Conservation (phyloP, 176 grass and related monocot species). For the Juncus effusus region DNA sequence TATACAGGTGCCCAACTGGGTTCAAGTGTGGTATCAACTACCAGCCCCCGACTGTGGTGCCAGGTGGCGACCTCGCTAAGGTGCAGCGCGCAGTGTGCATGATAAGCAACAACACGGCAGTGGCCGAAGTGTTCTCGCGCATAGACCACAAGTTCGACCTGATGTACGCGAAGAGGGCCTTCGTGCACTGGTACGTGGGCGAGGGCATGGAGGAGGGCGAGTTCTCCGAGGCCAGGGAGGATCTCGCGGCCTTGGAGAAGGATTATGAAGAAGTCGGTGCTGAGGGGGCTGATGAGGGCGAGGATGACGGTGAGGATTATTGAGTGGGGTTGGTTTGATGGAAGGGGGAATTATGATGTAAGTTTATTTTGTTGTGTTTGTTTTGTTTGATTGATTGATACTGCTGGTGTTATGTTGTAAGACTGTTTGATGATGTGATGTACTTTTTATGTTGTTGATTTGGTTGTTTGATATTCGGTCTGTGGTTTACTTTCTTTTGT, state of each 20-base stretch:
- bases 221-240: slow-evolving; percentile 85
- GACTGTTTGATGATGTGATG: no score
- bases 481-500: no score
- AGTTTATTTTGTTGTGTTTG: no score
- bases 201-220: slow-evolving; percentile 95
- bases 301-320: slow-evolving; percentile 62
- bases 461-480: no score
- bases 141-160: slow-evolving; percentile 95
- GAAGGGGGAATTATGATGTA: not conserved
- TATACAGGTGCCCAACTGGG: slow-evolving; percentile 69
- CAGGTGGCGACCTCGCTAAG: slow-evolving; percentile 81
- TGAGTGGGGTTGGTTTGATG: slow-evolving; percentile 11
- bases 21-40: slow-evolving; percentile 98
- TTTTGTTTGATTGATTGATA: no score
- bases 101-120: slow-evolving; percentile 95
- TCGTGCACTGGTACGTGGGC: slow-evolving; percentile 90
- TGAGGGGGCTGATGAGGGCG: slow-evolving; percentile 69
- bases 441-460: no score
- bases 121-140: slow-evolving; percentile 76
- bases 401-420: not conserved
- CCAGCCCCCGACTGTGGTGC: slow-evolving; percentile 84
- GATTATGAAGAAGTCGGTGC: slow-evolving; percentile 83
- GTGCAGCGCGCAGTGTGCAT: slow-evolving; percentile 91
- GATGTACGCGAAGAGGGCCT: slow-evolving; percentile 81
- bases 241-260: slow-evolving; percentile 84